Conservation (phyloP, 2,329 filamentous ascomycete genomes). For the Stenocarpella maydis region DNA sequence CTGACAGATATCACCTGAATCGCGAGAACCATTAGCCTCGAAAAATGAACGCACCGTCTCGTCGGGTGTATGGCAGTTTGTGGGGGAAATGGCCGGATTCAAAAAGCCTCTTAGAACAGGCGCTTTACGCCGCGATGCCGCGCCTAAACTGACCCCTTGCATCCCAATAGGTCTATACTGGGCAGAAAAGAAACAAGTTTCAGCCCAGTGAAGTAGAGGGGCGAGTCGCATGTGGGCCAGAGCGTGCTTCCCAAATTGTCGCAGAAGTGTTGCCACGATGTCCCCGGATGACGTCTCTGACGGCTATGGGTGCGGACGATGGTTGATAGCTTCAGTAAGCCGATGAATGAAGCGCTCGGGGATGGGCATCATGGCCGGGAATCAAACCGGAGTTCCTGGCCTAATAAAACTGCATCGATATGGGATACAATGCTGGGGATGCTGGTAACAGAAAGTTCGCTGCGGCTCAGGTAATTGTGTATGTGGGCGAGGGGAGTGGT, state of each 20-base stretch:
- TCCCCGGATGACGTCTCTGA: neutral
- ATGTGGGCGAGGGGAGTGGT: neutral
- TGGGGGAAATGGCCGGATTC: slow-evolving; percentile 11
- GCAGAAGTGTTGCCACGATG: slow-evolving; percentile 13
- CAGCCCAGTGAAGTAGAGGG: neutral
- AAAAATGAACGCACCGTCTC: neutral
- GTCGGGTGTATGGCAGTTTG: neutral
- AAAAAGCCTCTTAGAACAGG: neutral
- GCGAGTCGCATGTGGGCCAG: neutral
- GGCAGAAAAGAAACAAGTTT: neutral
- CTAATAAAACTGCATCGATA: neutral
- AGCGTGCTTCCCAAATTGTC: neutral
- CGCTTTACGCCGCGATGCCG: neutral
- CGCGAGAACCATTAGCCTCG: slow-evolving; percentile 5
- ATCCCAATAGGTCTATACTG: slow-evolving; percentile 4
- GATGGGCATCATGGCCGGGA: neutral
- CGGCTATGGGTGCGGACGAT: neutral
- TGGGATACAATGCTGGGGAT: neutral
- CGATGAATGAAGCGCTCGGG: neutral
- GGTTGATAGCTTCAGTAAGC: neutral
- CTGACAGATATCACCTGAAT: slow-evolving; percentile 27
- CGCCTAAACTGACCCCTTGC: slow-evolving; percentile 7
- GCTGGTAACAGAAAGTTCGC: neutral
- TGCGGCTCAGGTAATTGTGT: neutral
- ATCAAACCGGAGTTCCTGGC: neutral